phyloP scores from a whole-genome alignment of 306 rosid species.

The Acacia melanoxylon region DNA sequence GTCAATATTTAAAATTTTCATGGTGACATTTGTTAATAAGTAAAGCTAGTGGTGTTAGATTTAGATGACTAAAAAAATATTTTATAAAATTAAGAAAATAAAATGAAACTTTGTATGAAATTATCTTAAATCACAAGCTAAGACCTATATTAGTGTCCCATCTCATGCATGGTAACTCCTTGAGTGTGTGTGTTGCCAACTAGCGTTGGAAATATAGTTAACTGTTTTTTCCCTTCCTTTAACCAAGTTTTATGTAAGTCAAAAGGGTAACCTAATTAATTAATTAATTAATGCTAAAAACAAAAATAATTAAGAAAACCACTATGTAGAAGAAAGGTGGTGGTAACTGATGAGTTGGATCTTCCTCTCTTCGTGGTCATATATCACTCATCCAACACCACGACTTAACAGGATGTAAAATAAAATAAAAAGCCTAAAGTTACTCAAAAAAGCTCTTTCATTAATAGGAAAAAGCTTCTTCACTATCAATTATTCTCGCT shows the following conservation, averaged over 20 bases:
- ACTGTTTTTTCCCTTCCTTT: background rate
- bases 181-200: background rate
- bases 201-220: background rate
- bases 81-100: too few relatives aligned
- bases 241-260: background rate
- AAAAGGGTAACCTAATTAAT: background rate
- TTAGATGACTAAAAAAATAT: too few relatives aligned
- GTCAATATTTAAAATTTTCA: too few relatives aligned
- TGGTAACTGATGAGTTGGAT: background rate
- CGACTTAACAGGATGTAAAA: background rate
- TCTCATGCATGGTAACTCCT: background rate
- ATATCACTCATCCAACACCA: background rate
- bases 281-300: background rate
- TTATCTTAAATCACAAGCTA: background rate
- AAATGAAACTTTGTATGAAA: too few relatives aligned
- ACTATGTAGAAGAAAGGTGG: background rate
- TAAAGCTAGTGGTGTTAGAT: too few relatives aligned
- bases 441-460: background rate
- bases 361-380: background rate
- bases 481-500: background rate
- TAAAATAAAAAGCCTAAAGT: background rate
- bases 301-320: background rate
- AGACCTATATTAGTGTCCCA: background rate
- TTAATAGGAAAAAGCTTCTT: background rate
- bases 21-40: too few relatives aligned